These are phyloP conservation scores for Lactarius sp. DNA, from an alignment of 768 basidiomycete species.

Conservation along the genomic window DNA sequence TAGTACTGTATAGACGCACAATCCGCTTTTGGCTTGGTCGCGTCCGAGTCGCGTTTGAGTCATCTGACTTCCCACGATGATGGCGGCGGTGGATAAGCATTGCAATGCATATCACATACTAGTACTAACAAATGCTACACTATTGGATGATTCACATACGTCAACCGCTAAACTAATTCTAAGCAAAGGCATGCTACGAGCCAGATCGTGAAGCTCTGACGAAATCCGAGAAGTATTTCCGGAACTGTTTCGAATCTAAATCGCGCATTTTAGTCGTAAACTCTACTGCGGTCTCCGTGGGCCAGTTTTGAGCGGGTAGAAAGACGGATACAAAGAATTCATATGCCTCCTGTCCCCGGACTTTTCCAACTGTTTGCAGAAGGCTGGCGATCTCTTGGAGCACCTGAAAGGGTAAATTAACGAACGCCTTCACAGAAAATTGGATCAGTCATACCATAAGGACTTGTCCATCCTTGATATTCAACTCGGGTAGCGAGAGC, in stretches of 20 bases:
- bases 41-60: constrained; percentile 13
- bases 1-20: neutral
- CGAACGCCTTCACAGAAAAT: neutral
- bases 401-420: constrained; percentile 47
- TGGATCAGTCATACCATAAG: constrained; percentile 54
- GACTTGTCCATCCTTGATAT: constrained; percentile 84
- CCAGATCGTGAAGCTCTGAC: constrained; percentile 60
- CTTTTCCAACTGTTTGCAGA: constrained; percentile 70
- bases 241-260: constrained; percentile 69
- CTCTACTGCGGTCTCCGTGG: constrained; percentile 67
- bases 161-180: neutral
- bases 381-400: constrained; percentile 86
- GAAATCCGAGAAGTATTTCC: constrained; percentile 85
- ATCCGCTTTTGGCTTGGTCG: neutral
- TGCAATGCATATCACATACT: neutral
- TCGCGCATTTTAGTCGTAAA: constrained; percentile 73
- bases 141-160: neutral
- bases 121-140: constrained; percentile 11
- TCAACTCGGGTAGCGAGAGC: constrained; percentile 73
- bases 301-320: constrained; percentile 87
- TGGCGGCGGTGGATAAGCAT: neutral
- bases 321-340: constrained; percentile 74
- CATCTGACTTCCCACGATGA: constrained; percentile 10
- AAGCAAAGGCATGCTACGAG: constrained; percentile 16
- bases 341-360: constrained; percentile 76